Evolutionary conservation across 257 asterid genomes (phyloP), one percentile per base, ranked within the genome.

Genomic region (Gynochthodes officinalis): DNA sequence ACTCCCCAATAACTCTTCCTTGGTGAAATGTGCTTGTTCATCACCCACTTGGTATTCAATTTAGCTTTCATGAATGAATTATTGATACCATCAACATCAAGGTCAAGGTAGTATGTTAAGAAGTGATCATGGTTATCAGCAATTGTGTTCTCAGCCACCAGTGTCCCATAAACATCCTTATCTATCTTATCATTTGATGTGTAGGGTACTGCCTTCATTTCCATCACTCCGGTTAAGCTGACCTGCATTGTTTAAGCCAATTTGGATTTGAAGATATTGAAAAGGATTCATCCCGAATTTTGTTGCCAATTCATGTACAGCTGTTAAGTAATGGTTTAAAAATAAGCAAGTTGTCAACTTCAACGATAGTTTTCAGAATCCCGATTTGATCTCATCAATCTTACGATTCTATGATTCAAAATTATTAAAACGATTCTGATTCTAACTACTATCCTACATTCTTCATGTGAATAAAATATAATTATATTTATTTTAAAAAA

Each of bases 71-170:
- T 76, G 40, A 90, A 79, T 63, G 96, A 85, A 62, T 90, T 90
- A 32, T 69, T 76, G 2, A 25, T 77, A 32, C 92, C 88, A 43
- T 89, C 94, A 3, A 89, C 69, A 63, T 84, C 96, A 13, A 89
- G 43, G 52, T 85, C 95, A 14, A 88, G 88, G 54, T 82, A 44
- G 82, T 76, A 87, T 4, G 48, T 80, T 30, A 89, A 19, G 80
- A 89, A 89, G 55, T 89, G 96, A 30, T 89, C 93, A 42, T 89
- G 96, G 83, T 81, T 73, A 7, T 46, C 40, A 1, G 87, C 96
- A 0, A 89, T 68, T 0, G 86, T 78, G 83, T 89, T 86, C 27
- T 55, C 75, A 25, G 75, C 39, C 43, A 70, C 65, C 55, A 70
- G 18, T 32, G 65, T 58, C 28, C 75, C 75, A 21, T 55, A 69